phyloP scores from a whole-genome alignment of 192 early-diverging fungal genomes.

The Mortierella antarctica region DNA sequence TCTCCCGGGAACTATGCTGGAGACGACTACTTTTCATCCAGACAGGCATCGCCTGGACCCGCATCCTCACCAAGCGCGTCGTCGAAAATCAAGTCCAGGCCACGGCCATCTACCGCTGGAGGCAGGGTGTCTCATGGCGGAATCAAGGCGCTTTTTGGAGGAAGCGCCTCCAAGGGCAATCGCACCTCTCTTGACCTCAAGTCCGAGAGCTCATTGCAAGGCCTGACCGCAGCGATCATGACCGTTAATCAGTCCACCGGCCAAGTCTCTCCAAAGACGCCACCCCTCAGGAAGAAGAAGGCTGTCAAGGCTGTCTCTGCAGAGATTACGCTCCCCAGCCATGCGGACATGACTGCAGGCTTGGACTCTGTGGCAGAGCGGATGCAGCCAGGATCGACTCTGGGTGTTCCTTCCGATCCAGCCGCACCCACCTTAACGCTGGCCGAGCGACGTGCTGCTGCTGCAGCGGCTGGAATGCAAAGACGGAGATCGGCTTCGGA shows the following conservation, averaged over 20 bases:
- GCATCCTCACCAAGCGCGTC: constrained; percentile 36
- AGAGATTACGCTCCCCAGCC: constrained; percentile 23
- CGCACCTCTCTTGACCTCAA: constrained; percentile 38
- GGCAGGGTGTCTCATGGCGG: constrained; percentile 42
- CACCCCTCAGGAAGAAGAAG: constrained; percentile 27
- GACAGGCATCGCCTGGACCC: constrained; percentile 39
- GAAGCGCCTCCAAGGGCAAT: constrained; percentile 21
- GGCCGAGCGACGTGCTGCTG: constrained; percentile 42
- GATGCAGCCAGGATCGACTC: not conserved
- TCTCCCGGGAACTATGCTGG: constrained; percentile 37
- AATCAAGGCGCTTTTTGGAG: constrained; percentile 50
- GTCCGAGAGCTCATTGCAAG: constrained; percentile 19
- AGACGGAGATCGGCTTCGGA: constrained; percentile 42
- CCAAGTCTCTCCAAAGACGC: constrained; percentile 9
- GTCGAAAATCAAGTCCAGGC: constrained; percentile 43
- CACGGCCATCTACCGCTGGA: constrained; percentile 28
- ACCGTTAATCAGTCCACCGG: constrained; percentile 19
- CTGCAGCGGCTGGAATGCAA: constrained; percentile 33
- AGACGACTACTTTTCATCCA: constrained; percentile 47
- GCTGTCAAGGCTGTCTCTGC: constrained; percentile 30
- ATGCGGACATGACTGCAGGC: not conserved
- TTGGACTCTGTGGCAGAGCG: not conserved
- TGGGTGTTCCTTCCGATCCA: not conserved
- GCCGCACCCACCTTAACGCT: constrained; percentile 18
- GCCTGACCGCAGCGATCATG: constrained; percentile 18